Evolutionary conservation across 257 asterid genomes (phyloP), one percentile per base, ranked within the genome.

Genomic region (Galeopsis tetrahit): DNA sequence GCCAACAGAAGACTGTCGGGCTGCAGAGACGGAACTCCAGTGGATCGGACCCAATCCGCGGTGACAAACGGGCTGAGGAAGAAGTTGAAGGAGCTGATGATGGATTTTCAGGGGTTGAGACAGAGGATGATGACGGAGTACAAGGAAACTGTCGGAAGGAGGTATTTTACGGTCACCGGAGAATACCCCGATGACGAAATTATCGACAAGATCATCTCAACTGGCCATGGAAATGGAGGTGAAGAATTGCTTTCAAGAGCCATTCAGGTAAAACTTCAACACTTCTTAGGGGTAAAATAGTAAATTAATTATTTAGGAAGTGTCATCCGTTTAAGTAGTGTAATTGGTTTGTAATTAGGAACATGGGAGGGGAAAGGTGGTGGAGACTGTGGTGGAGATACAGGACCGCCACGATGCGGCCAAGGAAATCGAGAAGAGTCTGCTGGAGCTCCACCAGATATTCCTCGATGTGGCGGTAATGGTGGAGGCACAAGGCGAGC

Each of bases 401-500:
- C 96, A 89, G 60, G 96, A 85, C 78, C 79, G 96, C 15, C 80
- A 88, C 59, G 96, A 84, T n/a, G 87, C 96, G 0, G 95, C 96
- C 4, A 88, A 89, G 85, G 97, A 91, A 57, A 94, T 94, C 8
- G 96, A 94, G 87, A 88, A 36, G 86, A 94, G 98, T 72, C 76
- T 94, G 70, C 81, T 94, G 57, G 96, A 94, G 88, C 88, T 94
- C 44, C 98, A 94, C 86, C 97, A 94, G 83, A 82, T 92, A 64
- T 92, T 92, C 77, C 71, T 92, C 33, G 97, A 89, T 81, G 89
- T 92, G 97, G 93, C 97, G 39, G 98, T 94, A 79, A 91, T 94
- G 95, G 96, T 94, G 75, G 96, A 94, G 77, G 88, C 90, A 7
- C 98, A 91, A 43, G 98, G 97, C 4, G 97, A 91, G 84, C 83